phyloP scores from a whole-genome alignment of 129 eudicot species.

The Apium graveolens region DNA sequence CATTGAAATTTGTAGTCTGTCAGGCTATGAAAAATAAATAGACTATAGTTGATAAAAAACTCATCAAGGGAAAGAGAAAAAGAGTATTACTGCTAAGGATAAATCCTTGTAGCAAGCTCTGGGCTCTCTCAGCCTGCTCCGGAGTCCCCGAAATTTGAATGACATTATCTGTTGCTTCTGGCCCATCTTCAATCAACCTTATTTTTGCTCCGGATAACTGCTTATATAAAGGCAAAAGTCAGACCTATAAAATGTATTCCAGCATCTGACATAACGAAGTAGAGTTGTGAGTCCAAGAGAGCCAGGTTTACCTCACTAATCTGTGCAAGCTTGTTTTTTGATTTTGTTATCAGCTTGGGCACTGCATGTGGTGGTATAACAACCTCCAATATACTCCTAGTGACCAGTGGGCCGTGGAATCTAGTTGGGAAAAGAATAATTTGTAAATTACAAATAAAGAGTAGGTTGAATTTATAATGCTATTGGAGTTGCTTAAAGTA shows the following conservation, averaged over 20 bases:
- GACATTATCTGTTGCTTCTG: conserved; percentile 68
- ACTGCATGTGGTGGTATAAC: conserved; percentile 92
- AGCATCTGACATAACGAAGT: background rate
- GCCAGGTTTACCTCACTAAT: conserved; percentile 68
- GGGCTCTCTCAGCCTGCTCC: conserved; percentile 98
- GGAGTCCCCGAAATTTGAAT: conserved; percentile 88
- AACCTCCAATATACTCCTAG: conserved; percentile 93
- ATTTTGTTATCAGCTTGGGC: conserved; percentile 74
- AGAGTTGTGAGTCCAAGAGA: background rate
- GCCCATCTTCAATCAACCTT: conserved; percentile 58
- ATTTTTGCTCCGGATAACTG: conserved; percentile 97
- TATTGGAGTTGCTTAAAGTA: background rate
- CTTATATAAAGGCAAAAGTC: conserved; percentile 19
- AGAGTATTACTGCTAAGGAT: conserved; percentile 65
- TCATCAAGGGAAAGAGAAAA: background rate
- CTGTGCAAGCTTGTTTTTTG: conserved; percentile 81
- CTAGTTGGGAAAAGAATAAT: conserved; percentile 23
- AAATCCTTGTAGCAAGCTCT: conserved; percentile 98
- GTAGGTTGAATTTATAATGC: background rate
- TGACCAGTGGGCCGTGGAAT: conserved; percentile 74
- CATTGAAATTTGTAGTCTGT: conserved; percentile 1
- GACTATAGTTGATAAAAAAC: background rate
- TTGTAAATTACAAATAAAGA: background rate
- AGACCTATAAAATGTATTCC: background rate
- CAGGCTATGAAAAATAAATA: conserved; percentile 1